These are phyloP conservation scores for Penicillium ochrochloron DNA, from an alignment of 495 filamentous ascomycete species.

Conservation along the genomic window DNA sequence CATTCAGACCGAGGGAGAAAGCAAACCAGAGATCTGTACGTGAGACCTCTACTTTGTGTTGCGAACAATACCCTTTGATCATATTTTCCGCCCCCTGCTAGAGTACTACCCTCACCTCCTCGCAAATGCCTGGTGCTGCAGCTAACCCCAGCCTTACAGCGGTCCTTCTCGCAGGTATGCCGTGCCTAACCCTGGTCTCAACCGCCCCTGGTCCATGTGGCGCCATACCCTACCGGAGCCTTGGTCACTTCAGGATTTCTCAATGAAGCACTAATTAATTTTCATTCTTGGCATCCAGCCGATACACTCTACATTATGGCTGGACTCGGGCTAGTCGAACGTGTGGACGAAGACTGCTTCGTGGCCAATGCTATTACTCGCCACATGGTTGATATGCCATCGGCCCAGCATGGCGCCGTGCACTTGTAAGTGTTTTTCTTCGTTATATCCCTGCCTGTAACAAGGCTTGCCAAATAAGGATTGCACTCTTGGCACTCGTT, in stretches of 20 bases:
- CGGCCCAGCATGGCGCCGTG: constrained; percentile 43
- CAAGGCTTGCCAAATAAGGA: background rate
- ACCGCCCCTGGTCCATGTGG: constrained; percentile 6
- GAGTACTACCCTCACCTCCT: background rate
- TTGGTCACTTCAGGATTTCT: background rate
- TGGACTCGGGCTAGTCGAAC: constrained; percentile 39
- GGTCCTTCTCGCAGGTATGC: constrained; percentile 9
- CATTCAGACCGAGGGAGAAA: constrained; percentile 10
- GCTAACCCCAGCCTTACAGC: constrained; percentile 1
- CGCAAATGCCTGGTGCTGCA: constrained; percentile 1
- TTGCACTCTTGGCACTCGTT: background rate
- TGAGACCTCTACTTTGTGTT: constrained; percentile 1
- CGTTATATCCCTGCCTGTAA: background rate
- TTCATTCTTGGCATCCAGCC: constrained; percentile 25
- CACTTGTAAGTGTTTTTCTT: constrained; percentile 38
- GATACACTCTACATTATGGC: constrained; percentile 45
- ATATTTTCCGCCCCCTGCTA: background rate
- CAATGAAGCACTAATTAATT: background rate
- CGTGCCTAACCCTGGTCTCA: background rate
- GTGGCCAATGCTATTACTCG: constrained; percentile 39
- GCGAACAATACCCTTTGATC: background rate
- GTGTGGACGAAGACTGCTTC: constrained; percentile 33
- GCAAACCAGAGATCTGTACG: constrained; percentile 31
- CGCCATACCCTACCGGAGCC: background rate
- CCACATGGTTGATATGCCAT: constrained; percentile 41